Conservation (phyloP, 2,329 filamentous ascomycete species). For the Myriosclerotinia duriaeana region DNA sequence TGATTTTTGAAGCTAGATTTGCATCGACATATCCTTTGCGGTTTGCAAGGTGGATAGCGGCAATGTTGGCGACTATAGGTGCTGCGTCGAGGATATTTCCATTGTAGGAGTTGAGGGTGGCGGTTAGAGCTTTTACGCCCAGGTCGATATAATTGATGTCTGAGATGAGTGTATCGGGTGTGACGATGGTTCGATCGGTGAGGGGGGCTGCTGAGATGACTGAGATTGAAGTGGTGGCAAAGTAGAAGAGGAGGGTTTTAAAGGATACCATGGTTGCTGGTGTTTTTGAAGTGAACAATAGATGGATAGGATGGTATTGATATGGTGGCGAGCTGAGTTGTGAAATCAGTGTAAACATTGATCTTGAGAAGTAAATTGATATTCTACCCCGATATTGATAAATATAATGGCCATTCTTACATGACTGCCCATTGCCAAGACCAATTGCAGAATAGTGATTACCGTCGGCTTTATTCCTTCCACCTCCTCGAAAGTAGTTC, state of each 20-base stretch:
- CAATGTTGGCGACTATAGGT: neutral
- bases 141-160: neutral
- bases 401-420: neutral
- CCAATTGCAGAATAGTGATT: neutral
- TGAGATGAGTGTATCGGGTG: neutral
- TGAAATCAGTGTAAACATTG: neutral
- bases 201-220: neutral
- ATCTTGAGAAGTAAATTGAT: neutral
- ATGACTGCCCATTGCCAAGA: neutral
- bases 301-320: neutral
- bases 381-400: neutral
- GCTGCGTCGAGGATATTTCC: neutral
- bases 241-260: neutral
- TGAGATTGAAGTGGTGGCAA: neutral
- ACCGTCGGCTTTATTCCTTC: too few species aligned
- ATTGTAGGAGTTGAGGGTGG: neutral
- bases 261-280: constrained; percentile 9
- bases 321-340: neutral
- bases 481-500: too few species aligned
- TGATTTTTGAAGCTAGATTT: neutral
- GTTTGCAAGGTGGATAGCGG: neutral
- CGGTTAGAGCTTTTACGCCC: neutral
- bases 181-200: neutral
- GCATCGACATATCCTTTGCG: neutral
- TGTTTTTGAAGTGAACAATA: neutral